Evolutionary conservation across 441 rosid species (phyloP), one percentile per base, ranked within the genome.

Genomic region (Metrosideros polymorpha): DNA sequence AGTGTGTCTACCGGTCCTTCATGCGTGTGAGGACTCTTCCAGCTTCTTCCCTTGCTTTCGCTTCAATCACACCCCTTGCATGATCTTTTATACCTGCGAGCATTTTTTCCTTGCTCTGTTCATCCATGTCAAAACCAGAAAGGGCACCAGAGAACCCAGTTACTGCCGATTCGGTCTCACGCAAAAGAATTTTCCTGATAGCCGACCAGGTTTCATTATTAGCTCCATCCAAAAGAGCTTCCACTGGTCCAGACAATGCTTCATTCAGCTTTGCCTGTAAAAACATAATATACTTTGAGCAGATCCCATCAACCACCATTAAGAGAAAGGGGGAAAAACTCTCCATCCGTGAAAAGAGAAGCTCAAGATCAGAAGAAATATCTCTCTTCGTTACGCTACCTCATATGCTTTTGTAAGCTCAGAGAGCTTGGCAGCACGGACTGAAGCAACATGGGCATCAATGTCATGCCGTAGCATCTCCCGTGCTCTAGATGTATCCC

Each of bases 181-280:
- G 91, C 85, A 25, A 89, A 86, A 95, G 91, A 87, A 97, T 95
- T 87, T 93, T 97, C 92, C 94, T 94, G 91, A 97, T 97, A 87
- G 99, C 89, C 9, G 97, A 91, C 99, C 99, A 98, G 79, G 99
- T 98, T 91, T 94, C 95, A 85, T 87, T 88, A 88, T 89, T 92
- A 82, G 99, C 99, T 85, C 95, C 99, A 90, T 96, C 99, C 32
- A 98, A 84, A 53, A 97, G 99, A 88, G 99, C 97, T 92, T 96
- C 99, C 86, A 96, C 98, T 30, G 99, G 99, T 86, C 93, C 99
- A 29, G 98, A 88, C 87, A 98, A 88, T 43, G 98, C 95, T 76
- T 92, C 95, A 82, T 91, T 95, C 82, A 96, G 89, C 90, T 93
- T 98, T 88, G 90, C 94, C 99, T 98, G 96, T 90, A 93, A 86